Conservation (phyloP, 1,139 yeast genomes). For the Magnusiomyces tetraspermus region DNA sequence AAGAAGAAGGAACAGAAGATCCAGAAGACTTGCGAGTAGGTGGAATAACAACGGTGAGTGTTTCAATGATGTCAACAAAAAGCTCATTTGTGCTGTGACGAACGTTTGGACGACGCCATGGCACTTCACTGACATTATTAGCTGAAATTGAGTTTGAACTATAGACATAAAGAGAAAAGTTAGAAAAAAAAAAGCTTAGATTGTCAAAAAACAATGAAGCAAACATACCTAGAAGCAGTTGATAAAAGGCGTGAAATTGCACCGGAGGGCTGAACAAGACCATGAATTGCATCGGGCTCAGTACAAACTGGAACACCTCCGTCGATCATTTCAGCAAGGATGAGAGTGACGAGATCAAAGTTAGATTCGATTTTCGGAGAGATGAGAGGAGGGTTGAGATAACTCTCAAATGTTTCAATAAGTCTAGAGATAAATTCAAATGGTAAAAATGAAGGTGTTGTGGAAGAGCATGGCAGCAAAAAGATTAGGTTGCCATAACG, state of each 20-base stretch:
- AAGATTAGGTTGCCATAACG: slow-evolving; percentile 27
- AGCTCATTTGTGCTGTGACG: slow-evolving; percentile 68
- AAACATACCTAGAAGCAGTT: slow-evolving; percentile 8
- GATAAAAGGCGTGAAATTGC: slow-evolving; percentile 25
- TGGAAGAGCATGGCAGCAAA: slow-evolving; percentile 28
- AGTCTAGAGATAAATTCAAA: slow-evolving; percentile 47
- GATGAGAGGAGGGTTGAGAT: slow-evolving; percentile 50
- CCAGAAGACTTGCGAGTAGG: slow-evolving; percentile 22
- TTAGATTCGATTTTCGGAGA: slow-evolving; percentile 53
- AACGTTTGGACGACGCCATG: slow-evolving; percentile 67
- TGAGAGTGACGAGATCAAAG: slow-evolving; percentile 52
- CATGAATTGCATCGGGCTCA: slow-evolving; percentile 62
- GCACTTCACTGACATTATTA: slow-evolving; percentile 32
- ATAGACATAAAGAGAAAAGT: neutral
- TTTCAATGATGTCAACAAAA: slow-evolving; percentile 67
- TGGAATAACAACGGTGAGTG: slow-evolving; percentile 40
- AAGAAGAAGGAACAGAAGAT: slow-evolving; percentile 30
- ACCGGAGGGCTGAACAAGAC: slow-evolving; percentile 51
- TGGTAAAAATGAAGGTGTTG: slow-evolving; percentile 40
- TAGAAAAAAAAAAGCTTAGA: neutral
- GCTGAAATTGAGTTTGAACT: neutral
- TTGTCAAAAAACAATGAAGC: neutral
- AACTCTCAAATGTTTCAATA: slow-evolving; percentile 45
- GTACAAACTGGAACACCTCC: slow-evolving; percentile 65
- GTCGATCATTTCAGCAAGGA: slow-evolving; percentile 63